Conservation (phyloP, 2,329 filamentous ascomycete species). For the Beauveria australis region DNA sequence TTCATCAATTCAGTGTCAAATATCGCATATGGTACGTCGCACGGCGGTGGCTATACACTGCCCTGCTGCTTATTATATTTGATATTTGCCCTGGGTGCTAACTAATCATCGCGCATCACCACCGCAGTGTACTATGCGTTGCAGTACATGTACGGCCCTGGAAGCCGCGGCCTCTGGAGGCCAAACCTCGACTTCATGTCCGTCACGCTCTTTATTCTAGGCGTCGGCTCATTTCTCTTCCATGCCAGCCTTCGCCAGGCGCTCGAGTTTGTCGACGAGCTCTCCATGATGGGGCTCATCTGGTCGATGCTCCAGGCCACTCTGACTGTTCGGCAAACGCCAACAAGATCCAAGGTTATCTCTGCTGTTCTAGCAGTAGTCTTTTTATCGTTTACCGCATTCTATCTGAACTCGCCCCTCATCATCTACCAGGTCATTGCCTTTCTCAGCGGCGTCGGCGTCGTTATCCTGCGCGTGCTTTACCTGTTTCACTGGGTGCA, state of each 20-base stretch:
- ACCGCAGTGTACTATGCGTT: conserved; percentile 36
- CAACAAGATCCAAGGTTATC: conserved; percentile 21
- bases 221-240: conserved; percentile 34
- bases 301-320: conserved; percentile 44
- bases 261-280: conserved; percentile 43
- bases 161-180: conserved; percentile 22
- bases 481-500: conserved; percentile 26
- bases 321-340: conserved; percentile 35
- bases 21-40: conserved; percentile 38
- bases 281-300: conserved; percentile 49
- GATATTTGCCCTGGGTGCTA: too few species aligned
- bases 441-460: conserved; percentile 26
- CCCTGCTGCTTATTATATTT: too few species aligned
- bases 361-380: conserved; percentile 31
- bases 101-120: background rate
- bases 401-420: conserved; percentile 34
- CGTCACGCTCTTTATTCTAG: conserved; percentile 31
- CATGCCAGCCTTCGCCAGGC: conserved; percentile 36
- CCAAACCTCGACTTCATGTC: conserved; percentile 33
- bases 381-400: conserved; percentile 31
- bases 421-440: conserved; percentile 35
- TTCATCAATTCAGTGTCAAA: conserved; percentile 37
- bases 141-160: conserved; percentile 26
- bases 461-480: conserved; percentile 25
- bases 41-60: conserved; percentile 20